These are phyloP conservation scores for Jackrogersella multiformis DNA, from an alignment of 495 filamentous ascomycete genomes.

Conservation along the genomic window DNA sequence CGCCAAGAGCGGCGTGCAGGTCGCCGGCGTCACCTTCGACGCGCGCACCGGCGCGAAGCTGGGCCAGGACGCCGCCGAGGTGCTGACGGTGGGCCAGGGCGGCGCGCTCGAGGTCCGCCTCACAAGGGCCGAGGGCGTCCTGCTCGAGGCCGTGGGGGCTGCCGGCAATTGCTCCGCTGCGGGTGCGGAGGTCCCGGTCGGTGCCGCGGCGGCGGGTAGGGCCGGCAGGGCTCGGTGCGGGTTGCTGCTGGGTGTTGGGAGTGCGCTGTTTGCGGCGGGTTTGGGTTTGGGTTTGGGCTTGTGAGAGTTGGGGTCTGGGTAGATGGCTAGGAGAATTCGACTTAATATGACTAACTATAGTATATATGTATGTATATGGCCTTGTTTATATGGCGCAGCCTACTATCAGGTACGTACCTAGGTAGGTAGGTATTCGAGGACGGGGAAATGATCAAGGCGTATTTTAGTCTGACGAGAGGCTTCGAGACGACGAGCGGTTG, in stretches of 20 bases:
- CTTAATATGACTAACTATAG: too few species aligned
- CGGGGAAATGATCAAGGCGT: neutral
- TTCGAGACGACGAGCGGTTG: too few species aligned
- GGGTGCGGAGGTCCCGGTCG: neutral
- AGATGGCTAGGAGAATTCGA: too few species aligned
- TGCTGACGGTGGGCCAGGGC: slow-evolving; percentile 19
- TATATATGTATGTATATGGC: too few species aligned
- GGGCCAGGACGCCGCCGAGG: slow-evolving; percentile 15
- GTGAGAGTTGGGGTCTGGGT: neutral
- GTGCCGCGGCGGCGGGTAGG: neutral
- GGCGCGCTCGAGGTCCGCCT: slow-evolving; percentile 30
- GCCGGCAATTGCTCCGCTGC: neutral
- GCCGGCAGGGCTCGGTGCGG: neutral
- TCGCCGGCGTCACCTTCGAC: slow-evolving; percentile 40
- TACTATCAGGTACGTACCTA: neutral
- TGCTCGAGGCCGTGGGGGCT: slow-evolving; percentile 30
- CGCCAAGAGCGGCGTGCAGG: slow-evolving; percentile 41
- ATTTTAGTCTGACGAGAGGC: too few species aligned
- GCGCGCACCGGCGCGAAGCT: slow-evolving; percentile 27
- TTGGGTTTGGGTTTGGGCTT: too few species aligned
- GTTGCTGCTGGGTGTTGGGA: neutral
- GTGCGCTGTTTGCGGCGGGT: neutral
- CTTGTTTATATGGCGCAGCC: too few species aligned
- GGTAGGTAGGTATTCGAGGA: neutral
- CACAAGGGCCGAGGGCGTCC: slow-evolving; percentile 38